Evolutionary conservation across 768 basidiomycete genomes (phyloP).

Genomic region (Boletus rubescentipes): DNA sequence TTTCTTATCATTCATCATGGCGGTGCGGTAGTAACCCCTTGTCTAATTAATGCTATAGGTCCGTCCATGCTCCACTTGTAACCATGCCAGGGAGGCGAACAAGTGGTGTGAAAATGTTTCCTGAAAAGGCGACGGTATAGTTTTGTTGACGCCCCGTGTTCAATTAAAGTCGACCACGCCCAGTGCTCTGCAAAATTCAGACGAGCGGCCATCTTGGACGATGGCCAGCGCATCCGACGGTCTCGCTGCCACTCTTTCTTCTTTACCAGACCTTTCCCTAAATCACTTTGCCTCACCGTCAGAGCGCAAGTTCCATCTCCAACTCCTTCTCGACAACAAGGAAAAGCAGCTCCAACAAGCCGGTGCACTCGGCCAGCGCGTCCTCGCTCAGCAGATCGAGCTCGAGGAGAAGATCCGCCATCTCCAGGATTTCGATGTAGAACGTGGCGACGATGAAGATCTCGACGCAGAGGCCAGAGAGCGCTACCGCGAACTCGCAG

Average conservation of each 20-base stretch:
- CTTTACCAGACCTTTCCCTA: slow-evolving; percentile 43
- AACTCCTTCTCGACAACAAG: slow-evolving; percentile 81
- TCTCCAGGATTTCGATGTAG: slow-evolving; percentile 69
- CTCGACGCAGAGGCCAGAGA: slow-evolving; percentile 68
- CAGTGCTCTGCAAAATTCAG: slow-evolving; percentile 10
- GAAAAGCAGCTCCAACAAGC: slow-evolving; percentile 91
- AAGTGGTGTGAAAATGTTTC: slow-evolving; percentile 11
- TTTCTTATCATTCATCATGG: neutral
- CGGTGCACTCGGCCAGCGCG: slow-evolving; percentile 89
- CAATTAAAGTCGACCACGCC: slow-evolving; percentile 3
- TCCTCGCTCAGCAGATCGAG: slow-evolving; percentile 91
- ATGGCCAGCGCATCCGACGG: slow-evolving; percentile 45
- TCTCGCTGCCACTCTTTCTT: slow-evolving; percentile 29
- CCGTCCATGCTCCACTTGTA: too few relatives aligned
- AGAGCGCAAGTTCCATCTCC: slow-evolving; percentile 62
- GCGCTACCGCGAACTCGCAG: slow-evolving; percentile 73
- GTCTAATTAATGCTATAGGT: too few relatives aligned
- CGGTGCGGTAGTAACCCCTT: too few relatives aligned
- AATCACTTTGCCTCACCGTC: slow-evolving; percentile 48
- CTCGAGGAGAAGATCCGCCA: slow-evolving; percentile 85
- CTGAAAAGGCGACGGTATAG: neutral
- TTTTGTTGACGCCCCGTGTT: slow-evolving; percentile 3
- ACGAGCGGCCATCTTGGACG: slow-evolving; percentile 23
- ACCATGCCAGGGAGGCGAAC: too few relatives aligned
- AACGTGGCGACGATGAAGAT: slow-evolving; percentile 61